Evolutionary conservation across 2,329 filamentous ascomycete species (phyloP), one percentile per base, ranked within the genome.

Genomic region (Xylaria sp.): DNA sequence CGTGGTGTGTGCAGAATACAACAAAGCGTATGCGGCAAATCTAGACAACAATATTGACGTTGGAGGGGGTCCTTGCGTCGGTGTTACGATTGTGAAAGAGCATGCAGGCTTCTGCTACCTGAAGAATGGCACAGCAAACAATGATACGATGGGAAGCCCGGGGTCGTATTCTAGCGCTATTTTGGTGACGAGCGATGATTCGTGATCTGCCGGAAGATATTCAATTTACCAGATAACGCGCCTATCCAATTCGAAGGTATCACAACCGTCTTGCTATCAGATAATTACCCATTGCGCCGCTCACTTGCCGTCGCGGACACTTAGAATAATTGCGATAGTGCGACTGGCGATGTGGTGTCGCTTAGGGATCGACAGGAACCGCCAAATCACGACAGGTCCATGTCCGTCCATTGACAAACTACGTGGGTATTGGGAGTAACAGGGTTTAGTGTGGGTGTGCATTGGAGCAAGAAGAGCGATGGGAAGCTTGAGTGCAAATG

Each of bases 11-110:
- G 75, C 75, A 4, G 73, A 73, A 60, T 77, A 75, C 32, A 77
- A 77, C 51, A 57, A 68, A 18, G 74, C 72, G 32, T 76, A 76
- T 67, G 60, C 63, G 44, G 63, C 71, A 8, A 72, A 69, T 29
- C 63, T 76, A 6, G 29, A 53, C 5, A 65, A 59, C 5, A 65
- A 65, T 21, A 63, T 35, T 0, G 73, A 66, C 13, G 75, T 75
- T n/a, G 75, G 74, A 29, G 75, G 75, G 35, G 74, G 75, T 3
- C 74, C 69, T 61, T 76, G 75, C 60, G 67, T 76, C 21, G 74
- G 68, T 2, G 73, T 76, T 8, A 71, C 74, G 3, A 66, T 76
- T 9, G 72, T 68, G 1, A 76, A 75, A 60, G 59, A 71, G 35
- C 62, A 71, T 37, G 71, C 74, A 3, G 75, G 75, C 0, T 76